phyloP scores from a whole-genome alignment of 2,329 filamentous ascomycete genomes.

The Aureobasidium namibiae region DNA sequence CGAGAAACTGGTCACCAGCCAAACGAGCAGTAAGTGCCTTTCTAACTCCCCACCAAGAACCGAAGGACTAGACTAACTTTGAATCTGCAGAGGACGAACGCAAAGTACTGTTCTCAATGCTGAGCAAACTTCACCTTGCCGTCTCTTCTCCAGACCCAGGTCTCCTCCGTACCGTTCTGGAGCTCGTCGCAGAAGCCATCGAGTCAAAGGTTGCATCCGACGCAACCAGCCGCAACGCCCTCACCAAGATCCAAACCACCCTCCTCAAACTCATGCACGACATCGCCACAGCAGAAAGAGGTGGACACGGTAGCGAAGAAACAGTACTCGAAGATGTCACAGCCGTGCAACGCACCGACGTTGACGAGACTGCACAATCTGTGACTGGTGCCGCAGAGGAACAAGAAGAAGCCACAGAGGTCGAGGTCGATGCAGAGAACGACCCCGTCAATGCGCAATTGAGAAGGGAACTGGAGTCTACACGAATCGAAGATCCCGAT shows the following conservation, averaged over 20 bases:
- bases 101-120: slow-evolving; percentile 67
- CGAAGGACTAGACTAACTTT: slow-evolving; percentile 23
- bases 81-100: slow-evolving; percentile 64
- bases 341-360: neutral
- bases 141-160: slow-evolving; percentile 22
- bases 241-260: slow-evolving; percentile 45
- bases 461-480: slow-evolving; percentile 15
- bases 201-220: slow-evolving; percentile 44
- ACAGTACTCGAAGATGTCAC: slow-evolving; percentile 18
- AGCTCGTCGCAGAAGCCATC: slow-evolving; percentile 40
- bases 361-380: slow-evolving; percentile 5
- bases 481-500: slow-evolving; percentile 13
- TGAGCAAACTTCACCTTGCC: slow-evolving; percentile 76
- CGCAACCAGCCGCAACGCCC: slow-evolving; percentile 42
- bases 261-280: slow-evolving; percentile 48
- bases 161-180: slow-evolving; percentile 31
- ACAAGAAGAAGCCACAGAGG: neutral
- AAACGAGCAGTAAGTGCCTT: slow-evolving; percentile 51
- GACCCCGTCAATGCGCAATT: slow-evolving; percentile 15
- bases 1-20: slow-evolving; percentile 59
- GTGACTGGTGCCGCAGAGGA: slow-evolving; percentile 3
- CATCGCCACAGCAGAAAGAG: slow-evolving; percentile 25
- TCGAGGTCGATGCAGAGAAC: slow-evolving; percentile 12
- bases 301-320: slow-evolving; percentile 23
- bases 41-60: neutral